These are phyloP conservation scores for Paramecium caudatum DNA, from an alignment of 73 alveolate genomes.

Conservation along the genomic window DNA sequence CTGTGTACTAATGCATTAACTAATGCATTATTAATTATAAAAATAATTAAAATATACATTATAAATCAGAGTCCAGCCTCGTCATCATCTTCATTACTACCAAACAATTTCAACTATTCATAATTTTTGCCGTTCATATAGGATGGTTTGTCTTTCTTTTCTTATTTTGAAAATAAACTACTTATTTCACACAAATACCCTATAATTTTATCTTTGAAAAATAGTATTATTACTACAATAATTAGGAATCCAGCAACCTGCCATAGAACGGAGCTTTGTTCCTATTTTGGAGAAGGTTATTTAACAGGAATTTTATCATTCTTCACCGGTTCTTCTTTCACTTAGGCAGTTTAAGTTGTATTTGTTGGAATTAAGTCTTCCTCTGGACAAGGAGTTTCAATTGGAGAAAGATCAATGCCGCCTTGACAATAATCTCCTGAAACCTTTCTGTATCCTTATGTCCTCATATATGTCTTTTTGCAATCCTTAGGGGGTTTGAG, in stretches of 20 bases:
- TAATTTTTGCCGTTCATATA: not conserved
- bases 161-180: too few species aligned
- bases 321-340: too few species aligned
- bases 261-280: not conserved
- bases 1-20: too few species aligned
- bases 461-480: constrained; percentile 36
- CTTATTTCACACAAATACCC: not conserved
- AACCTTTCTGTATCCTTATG: constrained; percentile 60
- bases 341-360: too few species aligned
- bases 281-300: too few species aligned
- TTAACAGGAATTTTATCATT: too few species aligned
- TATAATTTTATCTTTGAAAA: not conserved
- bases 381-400: constrained; percentile 43
- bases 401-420: constrained; percentile 57
- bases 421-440: constrained; percentile 65
- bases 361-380: too few species aligned
- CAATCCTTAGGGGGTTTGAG: constrained; percentile 40
- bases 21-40: too few species aligned
- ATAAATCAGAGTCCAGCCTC: constrained; percentile 38
- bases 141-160: too few species aligned
- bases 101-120: constrained; percentile 1
- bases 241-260: not conserved
- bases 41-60: too few species aligned
- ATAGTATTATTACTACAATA: not conserved
- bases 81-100: constrained; percentile 37